Percentiles rank a stretch among this genome's conserved stretches.
Conservation (phyloP, 768 basidiomycete genomes). For the Agrocybe pediades region DNA sequence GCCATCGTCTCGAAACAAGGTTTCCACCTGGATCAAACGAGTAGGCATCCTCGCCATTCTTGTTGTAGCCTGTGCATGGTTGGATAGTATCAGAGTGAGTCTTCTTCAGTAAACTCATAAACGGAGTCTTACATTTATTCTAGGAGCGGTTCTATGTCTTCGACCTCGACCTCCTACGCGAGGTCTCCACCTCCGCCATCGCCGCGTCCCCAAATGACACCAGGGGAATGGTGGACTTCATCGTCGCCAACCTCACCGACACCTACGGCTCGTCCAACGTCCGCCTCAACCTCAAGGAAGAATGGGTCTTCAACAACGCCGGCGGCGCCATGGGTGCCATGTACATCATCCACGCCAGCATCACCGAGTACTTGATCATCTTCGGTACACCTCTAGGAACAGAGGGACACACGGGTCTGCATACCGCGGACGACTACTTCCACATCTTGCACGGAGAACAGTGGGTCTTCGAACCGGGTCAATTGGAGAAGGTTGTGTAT, state of each 20-base stretch:
- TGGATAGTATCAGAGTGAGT: constrained; percentile 67
- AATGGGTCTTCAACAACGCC: constrained; percentile 97
- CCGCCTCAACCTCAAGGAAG: constrained; percentile 59
- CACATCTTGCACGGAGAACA: constrained; percentile 93
- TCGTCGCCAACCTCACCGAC: constrained; percentile 75
- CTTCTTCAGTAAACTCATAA: neutral
- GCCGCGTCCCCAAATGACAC: constrained; percentile 64
- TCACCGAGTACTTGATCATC: constrained; percentile 96
- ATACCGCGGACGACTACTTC: constrained; percentile 98
- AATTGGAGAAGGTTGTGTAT: constrained; percentile 85
- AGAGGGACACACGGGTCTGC: constrained; percentile 92
- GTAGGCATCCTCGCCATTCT: constrained; percentile 33
- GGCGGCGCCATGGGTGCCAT: constrained; percentile 98
- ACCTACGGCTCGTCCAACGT: constrained; percentile 64
- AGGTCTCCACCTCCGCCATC: constrained; percentile 76
- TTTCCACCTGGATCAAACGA: constrained; percentile 39
- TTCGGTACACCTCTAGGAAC: constrained; percentile 97
- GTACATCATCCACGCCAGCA: constrained; percentile 95
- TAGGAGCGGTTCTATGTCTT: constrained; percentile 90
- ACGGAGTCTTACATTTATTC: neutral
- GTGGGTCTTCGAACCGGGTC: constrained; percentile 87
- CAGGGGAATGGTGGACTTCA: constrained; percentile 75
- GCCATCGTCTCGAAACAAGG: constrained; percentile 13
- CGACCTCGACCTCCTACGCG: constrained; percentile 69
- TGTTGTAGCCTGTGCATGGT: constrained; percentile 43